A percentile compares a stretch with the other conserved stretches of the same genome.
These are phyloP conservation scores for Cucurbitaria berberidis DNA, from an alignment of 2,329 filamentous ascomycete genomes.

Conservation along the genomic window DNA sequence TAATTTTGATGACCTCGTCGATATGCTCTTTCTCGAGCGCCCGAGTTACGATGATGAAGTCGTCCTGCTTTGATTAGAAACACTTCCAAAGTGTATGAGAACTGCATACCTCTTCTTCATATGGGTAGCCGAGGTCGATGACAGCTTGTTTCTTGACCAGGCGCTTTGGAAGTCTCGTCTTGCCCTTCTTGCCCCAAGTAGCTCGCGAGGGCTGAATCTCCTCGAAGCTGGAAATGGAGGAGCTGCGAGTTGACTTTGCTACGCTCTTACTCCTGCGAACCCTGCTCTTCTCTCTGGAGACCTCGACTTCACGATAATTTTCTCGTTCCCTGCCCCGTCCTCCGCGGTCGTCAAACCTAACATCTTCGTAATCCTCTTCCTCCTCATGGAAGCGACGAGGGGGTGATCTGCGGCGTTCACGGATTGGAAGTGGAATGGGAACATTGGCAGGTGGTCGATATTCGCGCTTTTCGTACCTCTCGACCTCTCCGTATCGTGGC, in stretches of 20 bases:
- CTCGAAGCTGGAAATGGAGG: conserved; percentile 52
- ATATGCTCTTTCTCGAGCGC: conserved; percentile 91
- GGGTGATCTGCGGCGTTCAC: conserved; percentile 56
- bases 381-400: conserved; percentile 68
- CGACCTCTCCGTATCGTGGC: conserved; percentile 60
- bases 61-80: conserved; percentile 64
- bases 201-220: conserved; percentile 44
- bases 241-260: conserved; percentile 43
- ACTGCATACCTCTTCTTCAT: conserved; percentile 75
- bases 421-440: conserved; percentile 68
- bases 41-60: conserved; percentile 79
- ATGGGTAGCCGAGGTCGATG: conserved; percentile 84
- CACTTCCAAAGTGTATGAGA: not conserved
- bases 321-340: conserved; percentile 43
- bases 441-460: conserved; percentile 72
- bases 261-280: conserved; percentile 38
- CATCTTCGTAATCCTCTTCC: conserved; percentile 69
- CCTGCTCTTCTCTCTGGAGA: conserved; percentile 53
- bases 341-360: conserved; percentile 51
- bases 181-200: conserved; percentile 68
- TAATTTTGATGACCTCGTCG: conserved; percentile 83
- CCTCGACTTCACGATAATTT: conserved; percentile 58
- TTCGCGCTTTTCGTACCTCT: conserved; percentile 50
- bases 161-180: conserved; percentile 83
- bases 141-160: conserved; percentile 82